Evolutionary conservation across 305 asterid genomes (phyloP), one percentile per base, ranked within the genome.

Genomic region (Fraxinus floribunda): DNA sequence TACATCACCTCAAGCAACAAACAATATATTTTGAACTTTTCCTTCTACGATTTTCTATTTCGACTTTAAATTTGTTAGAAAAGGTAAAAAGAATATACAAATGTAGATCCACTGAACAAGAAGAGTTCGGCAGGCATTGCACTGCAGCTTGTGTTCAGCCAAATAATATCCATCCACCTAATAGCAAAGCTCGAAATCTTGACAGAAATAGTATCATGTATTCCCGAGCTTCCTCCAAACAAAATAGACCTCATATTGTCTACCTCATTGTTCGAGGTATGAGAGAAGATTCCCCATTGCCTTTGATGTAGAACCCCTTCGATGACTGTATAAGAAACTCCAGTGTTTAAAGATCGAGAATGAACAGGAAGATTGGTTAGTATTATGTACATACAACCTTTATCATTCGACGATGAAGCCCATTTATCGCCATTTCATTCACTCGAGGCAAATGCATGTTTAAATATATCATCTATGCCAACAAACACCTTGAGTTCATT

Each of bases 291-390:
- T 32, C 15, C 13, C 8, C 46, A 64, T 64, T 52, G 72, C 82
- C 78, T 18, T 20, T 7, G 38, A 68, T 30, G 78, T 35, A 41
- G n/a, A 80, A 80, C 38, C 70, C 72, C 71, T 81, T 68, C 9
- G 76, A 77, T 41, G 79, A 81, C 86, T 85, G 91, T 90, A 90
- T 88, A 85, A 52, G 85, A 84, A 79, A 77, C 52, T 80, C 57
- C 41, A n/a, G 78, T 41, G 79, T 38, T 80, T 81, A 71, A 83
- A 78, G 81, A 46, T 35, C 79, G 81, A 49, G 77, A 83, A 79
- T 78, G 83, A 76, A 82, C 62, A 3, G 39, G 22, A 78, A 24
- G 76, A 71, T 64, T 20, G 81, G 41, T 11, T 3, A 8, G 73
- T 72, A 68, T 76, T 77, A 86, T 81, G 78, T 75, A 84, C 89